These are phyloP conservation scores for Colletotrichum spinosum DNA, from an alignment of 2,329 filamentous ascomycete species.

Conservation along the genomic window DNA sequence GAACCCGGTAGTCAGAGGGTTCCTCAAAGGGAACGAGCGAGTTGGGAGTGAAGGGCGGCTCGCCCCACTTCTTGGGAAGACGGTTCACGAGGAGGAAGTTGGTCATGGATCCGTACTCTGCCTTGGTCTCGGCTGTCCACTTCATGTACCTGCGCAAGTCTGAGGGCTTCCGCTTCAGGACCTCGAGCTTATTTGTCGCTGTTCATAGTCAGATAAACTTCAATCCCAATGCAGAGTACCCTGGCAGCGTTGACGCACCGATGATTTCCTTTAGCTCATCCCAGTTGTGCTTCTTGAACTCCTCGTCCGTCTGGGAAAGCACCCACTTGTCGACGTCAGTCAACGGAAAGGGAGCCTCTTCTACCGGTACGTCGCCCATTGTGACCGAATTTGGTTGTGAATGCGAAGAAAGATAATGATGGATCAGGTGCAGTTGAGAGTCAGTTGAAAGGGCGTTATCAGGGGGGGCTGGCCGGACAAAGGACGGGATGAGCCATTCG, in stretches of 20 bases:
- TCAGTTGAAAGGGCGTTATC: not conserved
- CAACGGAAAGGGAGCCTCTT: slow-evolving; percentile 67
- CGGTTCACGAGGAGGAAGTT: slow-evolving; percentile 81
- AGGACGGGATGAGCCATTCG: slow-evolving; percentile 1
- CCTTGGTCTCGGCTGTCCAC: slow-evolving; percentile 78
- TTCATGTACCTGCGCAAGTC: slow-evolving; percentile 83
- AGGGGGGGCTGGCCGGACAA: not conserved
- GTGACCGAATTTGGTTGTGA: slow-evolving; percentile 16
- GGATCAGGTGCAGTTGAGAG: not conserved
- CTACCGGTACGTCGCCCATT: slow-evolving; percentile 55
- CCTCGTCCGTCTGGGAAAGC: slow-evolving; percentile 73
- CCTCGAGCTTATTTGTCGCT: slow-evolving; percentile 73
- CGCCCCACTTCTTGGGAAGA: slow-evolving; percentile 74
- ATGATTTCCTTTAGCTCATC: slow-evolving; percentile 76
- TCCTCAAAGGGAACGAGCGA: slow-evolving; percentile 65
- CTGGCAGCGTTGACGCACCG: slow-evolving; percentile 49
- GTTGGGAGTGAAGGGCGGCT: slow-evolving; percentile 64
- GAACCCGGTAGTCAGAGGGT: slow-evolving; percentile 72
- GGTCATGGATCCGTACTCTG: slow-evolving; percentile 82
- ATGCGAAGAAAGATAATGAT: not conserved
- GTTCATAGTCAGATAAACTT: slow-evolving; percentile 9
- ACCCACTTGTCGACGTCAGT: slow-evolving; percentile 70
- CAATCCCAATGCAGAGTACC: slow-evolving; percentile 2
- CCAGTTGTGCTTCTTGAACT: slow-evolving; percentile 81
- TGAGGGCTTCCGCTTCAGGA: slow-evolving; percentile 83